phyloP scores from a whole-genome alignment of 441 rosid genomes.

The Melastoma candidum region DNA sequence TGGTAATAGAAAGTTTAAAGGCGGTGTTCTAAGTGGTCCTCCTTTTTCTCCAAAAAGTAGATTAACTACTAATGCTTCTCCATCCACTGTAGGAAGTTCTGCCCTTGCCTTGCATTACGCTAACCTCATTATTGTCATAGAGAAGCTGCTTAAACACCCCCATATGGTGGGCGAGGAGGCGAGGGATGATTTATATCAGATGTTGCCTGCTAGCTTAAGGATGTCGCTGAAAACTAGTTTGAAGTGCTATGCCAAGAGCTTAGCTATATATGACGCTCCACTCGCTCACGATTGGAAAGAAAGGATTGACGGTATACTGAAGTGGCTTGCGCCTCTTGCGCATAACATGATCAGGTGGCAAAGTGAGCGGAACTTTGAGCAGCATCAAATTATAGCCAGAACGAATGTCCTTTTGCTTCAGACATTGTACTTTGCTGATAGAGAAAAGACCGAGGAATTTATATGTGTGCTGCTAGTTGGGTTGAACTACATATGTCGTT shows the following conservation, averaged over 20 bases:
- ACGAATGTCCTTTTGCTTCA: slow-evolving; percentile 84
- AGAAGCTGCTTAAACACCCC: slow-evolving; percentile 84
- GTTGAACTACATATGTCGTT: slow-evolving; percentile 87
- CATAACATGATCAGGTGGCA: slow-evolving; percentile 97
- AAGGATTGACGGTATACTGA: slow-evolving; percentile 55
- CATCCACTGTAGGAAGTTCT: slow-evolving; percentile 78
- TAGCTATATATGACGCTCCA: slow-evolving; percentile 89
- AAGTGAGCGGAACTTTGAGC: slow-evolving; percentile 89
- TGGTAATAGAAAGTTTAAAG: slow-evolving; percentile 24
- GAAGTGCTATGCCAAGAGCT: slow-evolving; percentile 60
- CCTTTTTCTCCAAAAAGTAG: slow-evolving; percentile 42
- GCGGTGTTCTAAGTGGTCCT: slow-evolving; percentile 17
- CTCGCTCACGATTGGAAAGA: slow-evolving; percentile 95
- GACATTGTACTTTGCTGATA: slow-evolving; percentile 82
- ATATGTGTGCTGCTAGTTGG: slow-evolving; percentile 83
- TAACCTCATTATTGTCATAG: slow-evolving; percentile 73
- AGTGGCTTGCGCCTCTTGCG: slow-evolving; percentile 88
- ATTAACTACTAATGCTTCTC: slow-evolving; percentile 38
- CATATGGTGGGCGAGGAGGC: slow-evolving; percentile 98
- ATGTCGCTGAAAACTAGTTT: slow-evolving; percentile 50
- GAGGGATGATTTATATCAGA: slow-evolving; percentile 85
- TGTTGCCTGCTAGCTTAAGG: slow-evolving; percentile 81
- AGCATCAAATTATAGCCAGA: slow-evolving; percentile 67
- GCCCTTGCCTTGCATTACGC: slow-evolving; percentile 89
- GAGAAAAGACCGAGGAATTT: slow-evolving; percentile 72